Conservation (phyloP, 78 protist species). For the Dictyostelium firmibasis region DNA sequence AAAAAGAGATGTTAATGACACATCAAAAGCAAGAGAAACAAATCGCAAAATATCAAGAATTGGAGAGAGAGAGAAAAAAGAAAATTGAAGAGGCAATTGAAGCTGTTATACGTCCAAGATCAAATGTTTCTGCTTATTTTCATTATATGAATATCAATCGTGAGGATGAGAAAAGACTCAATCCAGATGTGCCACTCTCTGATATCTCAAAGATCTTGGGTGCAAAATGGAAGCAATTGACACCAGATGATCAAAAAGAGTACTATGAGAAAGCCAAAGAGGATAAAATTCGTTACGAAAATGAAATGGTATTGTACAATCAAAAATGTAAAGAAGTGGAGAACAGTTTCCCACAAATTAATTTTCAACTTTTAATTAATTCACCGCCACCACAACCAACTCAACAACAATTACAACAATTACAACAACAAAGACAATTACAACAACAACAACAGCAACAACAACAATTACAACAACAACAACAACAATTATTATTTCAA, state of each 20-base stretch:
- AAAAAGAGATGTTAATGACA: background rate
- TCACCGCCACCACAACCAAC: background rate
- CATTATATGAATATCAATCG: conserved; percentile 54
- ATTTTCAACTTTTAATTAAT: background rate
- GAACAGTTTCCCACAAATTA: conserved; percentile 5
- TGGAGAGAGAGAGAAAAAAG: background rate
- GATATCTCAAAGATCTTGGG: conserved; percentile 50
- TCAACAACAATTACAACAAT: background rate
- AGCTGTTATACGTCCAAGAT: conserved; percentile 7
- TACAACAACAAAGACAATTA: background rate
- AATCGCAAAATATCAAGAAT: background rate
- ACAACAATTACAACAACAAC: background rate
- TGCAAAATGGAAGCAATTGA: conserved; percentile 25
- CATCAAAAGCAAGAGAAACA: conserved; percentile 16
- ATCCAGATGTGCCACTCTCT: background rate
- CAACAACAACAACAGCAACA: background rate
- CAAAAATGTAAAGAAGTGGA: background rate
- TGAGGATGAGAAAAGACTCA: conserved; percentile 8
- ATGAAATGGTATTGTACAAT: conserved; percentile 3
- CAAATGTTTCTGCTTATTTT: conserved; percentile 28
- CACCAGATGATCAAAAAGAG: conserved; percentile 20
- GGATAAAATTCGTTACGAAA: conserved; percentile 27
- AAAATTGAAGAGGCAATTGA: conserved; percentile 20
- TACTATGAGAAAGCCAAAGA: conserved; percentile 17
- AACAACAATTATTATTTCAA: background rate